Conservation (phyloP, 75 land plant genomes). For the Pinus albicaulis region DNA sequence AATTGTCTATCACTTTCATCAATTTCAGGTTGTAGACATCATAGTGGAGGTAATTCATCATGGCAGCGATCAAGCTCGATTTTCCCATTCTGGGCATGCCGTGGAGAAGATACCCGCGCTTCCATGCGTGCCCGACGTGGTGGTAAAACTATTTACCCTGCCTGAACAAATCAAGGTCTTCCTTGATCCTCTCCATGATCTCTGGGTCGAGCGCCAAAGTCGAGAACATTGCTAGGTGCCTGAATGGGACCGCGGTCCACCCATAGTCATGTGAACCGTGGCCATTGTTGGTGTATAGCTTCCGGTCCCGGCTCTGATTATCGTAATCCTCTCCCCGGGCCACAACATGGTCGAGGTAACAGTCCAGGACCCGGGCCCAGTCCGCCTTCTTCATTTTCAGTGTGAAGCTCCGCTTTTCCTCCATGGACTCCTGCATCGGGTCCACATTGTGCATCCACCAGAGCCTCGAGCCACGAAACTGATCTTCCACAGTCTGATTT, state of each 20-base stretch:
- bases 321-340: conserved; percentile 42
- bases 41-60: conserved; percentile 62
- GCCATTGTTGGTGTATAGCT: conserved; percentile 47
- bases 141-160: conserved; percentile 47
- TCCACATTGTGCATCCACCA: conserved; percentile 71
- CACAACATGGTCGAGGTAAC: conserved; percentile 49
- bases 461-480: conserved; percentile 47
- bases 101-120: conserved; percentile 65
- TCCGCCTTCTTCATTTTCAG: conserved; percentile 53
- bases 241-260: conserved; percentile 61
- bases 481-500: conserved; percentile 52
- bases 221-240: conserved; percentile 64
- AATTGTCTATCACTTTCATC: conserved; percentile 47
- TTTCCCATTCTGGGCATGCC: conserved; percentile 74
- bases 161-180: conserved; percentile 42
- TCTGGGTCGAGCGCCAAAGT: conserved; percentile 61
- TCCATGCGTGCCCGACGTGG: conserved; percentile 74
- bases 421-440: conserved; percentile 48
- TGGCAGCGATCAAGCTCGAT: conserved; percentile 68
- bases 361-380: conserved; percentile 33
- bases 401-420: conserved; percentile 55
- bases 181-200: conserved; percentile 30
- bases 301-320: conserved; percentile 49
- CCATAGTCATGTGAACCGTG: conserved; percentile 26
- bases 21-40: conserved; percentile 71